Conservation (phyloP, 2,329 filamentous ascomycete genomes). For the Xylariaceae sp. region DNA sequence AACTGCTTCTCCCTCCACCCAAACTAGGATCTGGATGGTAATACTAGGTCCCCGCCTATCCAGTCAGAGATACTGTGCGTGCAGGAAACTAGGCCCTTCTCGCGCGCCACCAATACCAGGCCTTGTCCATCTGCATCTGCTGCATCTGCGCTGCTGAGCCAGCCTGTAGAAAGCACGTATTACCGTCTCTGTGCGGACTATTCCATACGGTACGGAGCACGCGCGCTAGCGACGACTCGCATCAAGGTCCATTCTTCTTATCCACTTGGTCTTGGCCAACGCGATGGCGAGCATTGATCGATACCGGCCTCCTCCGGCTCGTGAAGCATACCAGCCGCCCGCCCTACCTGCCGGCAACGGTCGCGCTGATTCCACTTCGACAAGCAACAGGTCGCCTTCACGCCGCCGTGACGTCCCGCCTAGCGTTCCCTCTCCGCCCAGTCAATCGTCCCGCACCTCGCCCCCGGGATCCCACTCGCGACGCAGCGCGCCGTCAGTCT, state of each 20-base stretch:
- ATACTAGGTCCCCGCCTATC: too few relatives aligned
- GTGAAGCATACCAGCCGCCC: constrained; percentile 55
- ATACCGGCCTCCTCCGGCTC: constrained; percentile 49
- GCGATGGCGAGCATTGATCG: constrained; percentile 56
- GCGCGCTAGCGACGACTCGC: neutral
- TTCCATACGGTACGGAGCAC: neutral
- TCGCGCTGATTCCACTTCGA: constrained; percentile 21
- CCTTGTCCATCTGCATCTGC: neutral
- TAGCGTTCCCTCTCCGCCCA: constrained; percentile 56
- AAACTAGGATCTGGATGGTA: neutral
- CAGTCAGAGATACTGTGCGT: neutral
- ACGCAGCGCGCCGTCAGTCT: constrained; percentile 41
- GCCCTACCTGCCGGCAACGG: constrained; percentile 34
- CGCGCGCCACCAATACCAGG: neutral
- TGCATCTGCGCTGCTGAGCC: neutral
- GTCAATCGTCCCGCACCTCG: constrained; percentile 49
- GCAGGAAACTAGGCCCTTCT: neutral
- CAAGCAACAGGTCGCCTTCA: constrained; percentile 40
- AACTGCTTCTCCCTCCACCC: neutral
- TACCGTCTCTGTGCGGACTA: neutral
- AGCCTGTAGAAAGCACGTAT: neutral
- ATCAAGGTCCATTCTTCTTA: neutral
- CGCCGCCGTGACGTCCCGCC: constrained; percentile 54
- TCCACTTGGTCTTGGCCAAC: constrained; percentile 17
- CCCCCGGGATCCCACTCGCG: constrained; percentile 41